Evolutionary conservation across 2,329 filamentous ascomycete species (phyloP).

Genomic region (Clarireedia homoeocarpa): DNA sequence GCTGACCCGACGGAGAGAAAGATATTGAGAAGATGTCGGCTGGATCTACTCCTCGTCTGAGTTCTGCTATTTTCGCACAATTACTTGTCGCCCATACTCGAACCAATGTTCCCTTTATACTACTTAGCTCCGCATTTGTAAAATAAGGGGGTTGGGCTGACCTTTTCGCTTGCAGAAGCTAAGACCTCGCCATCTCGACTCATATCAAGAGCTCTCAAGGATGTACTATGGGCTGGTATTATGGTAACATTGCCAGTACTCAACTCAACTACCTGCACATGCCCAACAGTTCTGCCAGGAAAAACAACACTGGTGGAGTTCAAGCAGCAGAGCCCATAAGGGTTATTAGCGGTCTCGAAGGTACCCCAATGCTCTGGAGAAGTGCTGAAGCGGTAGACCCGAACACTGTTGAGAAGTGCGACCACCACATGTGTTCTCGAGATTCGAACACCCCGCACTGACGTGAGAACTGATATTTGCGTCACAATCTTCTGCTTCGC

Average conservation of each 20-base stretch:
- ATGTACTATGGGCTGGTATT: conserved; percentile 78
- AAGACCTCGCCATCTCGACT: conserved; percentile 74
- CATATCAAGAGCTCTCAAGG: conserved; percentile 70
- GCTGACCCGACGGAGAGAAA: conserved; percentile 72
- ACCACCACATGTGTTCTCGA: conserved; percentile 71
- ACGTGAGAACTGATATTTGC: conserved; percentile 69
- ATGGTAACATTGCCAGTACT: conserved; percentile 79
- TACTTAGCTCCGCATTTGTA: conserved; percentile 1
- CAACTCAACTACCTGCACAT: conserved; percentile 81
- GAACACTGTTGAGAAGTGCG: conserved; percentile 72
- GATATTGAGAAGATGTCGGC: conserved; percentile 81
- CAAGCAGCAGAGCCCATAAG: conserved; percentile 70
- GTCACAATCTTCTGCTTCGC: conserved; percentile 67
- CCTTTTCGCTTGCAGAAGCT: conserved; percentile 82
- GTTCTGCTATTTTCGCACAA: conserved; percentile 73
- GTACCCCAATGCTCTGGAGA: conserved; percentile 61
- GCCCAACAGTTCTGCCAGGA: conserved; percentile 78
- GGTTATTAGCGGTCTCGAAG: conserved; percentile 83
- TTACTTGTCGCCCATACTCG: conserved; percentile 76
- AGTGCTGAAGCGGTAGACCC: conserved; percentile 71
- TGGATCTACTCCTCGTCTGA: conserved; percentile 81
- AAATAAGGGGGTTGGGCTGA: conserved; percentile 27
- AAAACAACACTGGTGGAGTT: conserved; percentile 69
- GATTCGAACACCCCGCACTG: conserved; percentile 72
- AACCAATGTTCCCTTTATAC: conserved; percentile 69